Base-by-base conservation (phyloP, 495 filamentous ascomycete genomes). In the Ascobolus immersus region DNA sequence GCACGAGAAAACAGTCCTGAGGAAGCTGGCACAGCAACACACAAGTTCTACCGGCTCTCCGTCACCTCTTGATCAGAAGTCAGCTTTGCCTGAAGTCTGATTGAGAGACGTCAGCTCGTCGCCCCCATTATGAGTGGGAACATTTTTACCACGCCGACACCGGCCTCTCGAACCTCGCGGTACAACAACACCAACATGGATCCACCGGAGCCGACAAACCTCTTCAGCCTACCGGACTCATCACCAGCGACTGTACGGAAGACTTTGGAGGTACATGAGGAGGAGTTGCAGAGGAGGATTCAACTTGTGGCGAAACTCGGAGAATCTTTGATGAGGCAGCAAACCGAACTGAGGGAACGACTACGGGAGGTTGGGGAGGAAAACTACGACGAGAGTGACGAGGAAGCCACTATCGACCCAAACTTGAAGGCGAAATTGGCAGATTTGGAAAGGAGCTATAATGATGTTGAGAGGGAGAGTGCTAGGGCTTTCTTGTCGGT, bases 391-490 rank as follows among this genome's bases (percentile, higher is more conserved):
- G 60, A 66, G n/a, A n/a, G n/a, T n/a, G n/a, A n/a, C n/a, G n/a
- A n/a, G n/a, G n/a, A n/a, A n/a, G n/a, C n/a, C n/a, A 76, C 89
- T 40, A 72, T 94, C 36, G 72, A 70, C 5, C 73, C 77, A 2
- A 82, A 91, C 33, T 52, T 94, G 44, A 70, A 74, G 10, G 70
- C 73, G 52, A 81, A 74, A 50, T 58, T 96, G 19, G 62, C 67
- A 7, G 84, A 90, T 35, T 61, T 94, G 44, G 86, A 96, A 48
- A 73, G 67, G 50, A 89, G 93, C 40, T 94, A 89, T 52, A 86
- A 86, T 52, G 86, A 94, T 40, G 77, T 93, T 28, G 81, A 81
- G 20, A 65, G 73, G 33, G 82, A 94, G 47, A 81, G 75, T 14
- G 76, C 82, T 28, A 67, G 84, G 32, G 80, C 79, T 5, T 82